Evolutionary conservation across 495 filamentous ascomycete genomes (phyloP), one percentile per base, ranked within the genome.

Genomic region (Entonaema liquescens): DNA sequence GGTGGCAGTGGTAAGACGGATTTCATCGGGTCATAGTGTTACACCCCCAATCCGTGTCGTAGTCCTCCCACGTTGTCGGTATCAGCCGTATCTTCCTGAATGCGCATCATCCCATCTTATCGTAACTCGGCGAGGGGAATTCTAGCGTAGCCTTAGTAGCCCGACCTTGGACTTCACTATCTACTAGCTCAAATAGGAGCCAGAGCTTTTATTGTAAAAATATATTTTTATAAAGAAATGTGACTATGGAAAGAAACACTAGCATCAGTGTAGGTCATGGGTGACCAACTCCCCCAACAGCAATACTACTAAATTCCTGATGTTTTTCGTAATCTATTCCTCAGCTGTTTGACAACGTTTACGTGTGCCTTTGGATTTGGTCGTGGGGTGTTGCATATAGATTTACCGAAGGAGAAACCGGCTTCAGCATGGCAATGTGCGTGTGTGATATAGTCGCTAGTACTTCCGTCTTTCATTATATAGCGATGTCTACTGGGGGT

Each of bases 1-100:
- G n/a, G 60, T 68, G 23, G 42, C 47, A 61, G 64, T 61, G 29
- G 61, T 66, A 53, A 68, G 65, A 65, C 65, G 65, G 70, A 72
- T 68, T 65, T 13, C 55, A 29, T 68, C 64, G 64, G 64, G 60
- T 47, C 49, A 33, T 21, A 52, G 62, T 52, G 17, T 62, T 15
- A 49, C 36, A 55, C 59, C 57, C 36, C 54, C 63, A 63, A 40
- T 50, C 19, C 29, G 29, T 35, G 63, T 67, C 11, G 69, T 64
- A 67, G 13, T 56, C 36, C 59, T 44, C 63, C 62, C 59, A 50
- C 58, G 68, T 42, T 65, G 29, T 61, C 62, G 56, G 57, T 26
- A 57, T 58, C 59, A 8, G 38, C 53, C 56, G 19, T 65, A 62
- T 56, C 29, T 57, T 28, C 26, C 38, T 17, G 40, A 26, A 50